These are phyloP conservation scores for Parasitella parasitica DNA, from an alignment of 371 early-diverging fungal genomes.

Conservation along the genomic window DNA sequence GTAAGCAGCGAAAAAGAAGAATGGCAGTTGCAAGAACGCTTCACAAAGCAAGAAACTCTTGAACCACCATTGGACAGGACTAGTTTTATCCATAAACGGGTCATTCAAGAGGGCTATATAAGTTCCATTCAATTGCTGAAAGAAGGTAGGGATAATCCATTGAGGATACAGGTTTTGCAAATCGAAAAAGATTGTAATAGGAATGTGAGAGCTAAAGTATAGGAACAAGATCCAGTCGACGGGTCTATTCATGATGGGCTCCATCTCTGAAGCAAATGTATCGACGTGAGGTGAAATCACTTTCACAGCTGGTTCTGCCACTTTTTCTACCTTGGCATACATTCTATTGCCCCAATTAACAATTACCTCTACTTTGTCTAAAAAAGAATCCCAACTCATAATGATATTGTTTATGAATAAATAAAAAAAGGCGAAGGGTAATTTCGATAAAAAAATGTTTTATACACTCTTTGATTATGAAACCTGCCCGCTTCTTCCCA, in stretches of 20 bases:
- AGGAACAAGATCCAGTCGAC: constrained; percentile 18
- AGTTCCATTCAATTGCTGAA: background rate
- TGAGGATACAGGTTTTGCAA: constrained; percentile 20
- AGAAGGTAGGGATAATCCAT: constrained; percentile 5
- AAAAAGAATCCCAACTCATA: constrained; percentile 1
- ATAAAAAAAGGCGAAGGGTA: background rate
- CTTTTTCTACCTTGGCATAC: background rate
- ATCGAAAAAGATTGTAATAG: constrained; percentile 21
- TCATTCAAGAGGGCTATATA: constrained; percentile 11
- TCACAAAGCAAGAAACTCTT: constrained; percentile 22
- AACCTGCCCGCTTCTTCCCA: background rate
- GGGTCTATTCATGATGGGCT: constrained; percentile 12
- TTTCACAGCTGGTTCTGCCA: background rate
- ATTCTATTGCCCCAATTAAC: constrained; percentile 1
- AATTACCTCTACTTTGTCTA: constrained; percentile 9
- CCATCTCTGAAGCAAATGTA: constrained; percentile 1
- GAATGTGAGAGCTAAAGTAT: constrained; percentile 25
- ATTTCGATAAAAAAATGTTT: too few relatives aligned
- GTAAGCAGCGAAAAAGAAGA: constrained; percentile 25
- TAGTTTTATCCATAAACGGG: constrained; percentile 18
- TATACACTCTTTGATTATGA: too few relatives aligned
- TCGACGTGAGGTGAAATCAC: constrained; percentile 5
- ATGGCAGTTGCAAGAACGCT: constrained; percentile 23
- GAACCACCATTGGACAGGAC: constrained; percentile 18
- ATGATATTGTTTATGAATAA: background rate